Evolutionary conservation across 2,329 filamentous ascomycete species (phyloP), one percentile per base, ranked within the genome.

Genomic region (Colletotrichum tanaceti): DNA sequence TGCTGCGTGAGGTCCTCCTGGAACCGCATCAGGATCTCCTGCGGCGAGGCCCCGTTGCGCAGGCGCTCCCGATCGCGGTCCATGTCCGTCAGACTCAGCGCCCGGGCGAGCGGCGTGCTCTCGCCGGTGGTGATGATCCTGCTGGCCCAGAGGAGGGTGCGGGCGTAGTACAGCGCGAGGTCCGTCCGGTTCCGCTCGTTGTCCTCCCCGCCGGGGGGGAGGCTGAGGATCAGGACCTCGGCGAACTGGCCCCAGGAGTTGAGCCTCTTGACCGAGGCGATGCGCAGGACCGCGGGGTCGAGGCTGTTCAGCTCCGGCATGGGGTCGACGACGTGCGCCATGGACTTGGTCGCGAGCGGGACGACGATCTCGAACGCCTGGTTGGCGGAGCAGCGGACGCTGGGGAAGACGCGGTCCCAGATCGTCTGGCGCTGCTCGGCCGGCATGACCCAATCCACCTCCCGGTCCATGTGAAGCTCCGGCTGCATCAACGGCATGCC

Each of bases 361-460:
- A 55, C 18, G 20, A 39, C 20, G 11, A 41, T 4, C 18, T 55
- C 52, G 35, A 55, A 55, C 3, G 52, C 18, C 4, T 41, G 32
- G 11, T 35, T n/a, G 7, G 20, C 18, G n/a, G 52, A 20, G 1
- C 11, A 20, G 9, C 9, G 9, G 20, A 18, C 35, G n/a, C 52
- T 35, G 18, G 52, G 52, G 13, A 55, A 55, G 32, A 55, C 35
- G 11, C 24, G 18, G 32, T 55, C 32, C 52, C 52, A 55, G 4
- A 39, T 55, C 10, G 41, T 13, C n/a, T 55, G 35, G 13, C 52
- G 52, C 2, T 14, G n/a, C 16, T 22, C 35, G 18, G 16, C 20
- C 6, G 52, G 4, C 5, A 11, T 14, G 10, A 22, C 13, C 32
- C 20, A n/a, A 4, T 16, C 5, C 10, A 7, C 9, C 24, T 38